These are phyloP conservation scores for Lentinus tigrinus DNA, from an alignment of 768 basidiomycete species.

Conservation along the genomic window DNA sequence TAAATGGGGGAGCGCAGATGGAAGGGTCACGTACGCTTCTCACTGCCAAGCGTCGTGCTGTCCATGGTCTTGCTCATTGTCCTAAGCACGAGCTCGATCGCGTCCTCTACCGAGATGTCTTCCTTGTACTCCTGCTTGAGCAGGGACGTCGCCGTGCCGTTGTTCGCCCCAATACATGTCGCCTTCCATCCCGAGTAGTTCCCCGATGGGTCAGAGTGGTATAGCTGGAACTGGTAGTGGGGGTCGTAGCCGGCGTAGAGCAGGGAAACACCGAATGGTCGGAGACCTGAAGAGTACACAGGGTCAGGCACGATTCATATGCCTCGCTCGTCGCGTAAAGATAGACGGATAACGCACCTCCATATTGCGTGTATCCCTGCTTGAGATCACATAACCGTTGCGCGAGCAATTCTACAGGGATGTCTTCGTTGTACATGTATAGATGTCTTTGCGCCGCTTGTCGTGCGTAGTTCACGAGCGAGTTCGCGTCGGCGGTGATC, in stretches of 20 bases:
- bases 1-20: background rate
- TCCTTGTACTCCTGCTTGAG: conserved; percentile 99
- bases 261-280: conserved; percentile 96
- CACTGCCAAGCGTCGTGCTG: conserved; percentile 92
- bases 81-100: conserved; percentile 86
- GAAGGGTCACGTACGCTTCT: conserved; percentile 70
- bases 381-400: conserved; percentile 96
- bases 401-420: conserved; percentile 94
- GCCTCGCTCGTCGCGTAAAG: too few relatives aligned
- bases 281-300: conserved; percentile 65
- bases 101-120: conserved; percentile 86
- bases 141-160: conserved; percentile 90
- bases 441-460: conserved; percentile 88
- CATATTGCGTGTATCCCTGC: conserved; percentile 97
- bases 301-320: conserved; percentile 1
- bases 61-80: conserved; percentile 99
- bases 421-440: conserved; percentile 92
- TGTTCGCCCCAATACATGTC: conserved; percentile 98
- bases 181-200: conserved; percentile 99
- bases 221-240: conserved; percentile 94
- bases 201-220: conserved; percentile 97
- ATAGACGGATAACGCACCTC: conserved; percentile 52
- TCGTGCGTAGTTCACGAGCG: conserved; percentile 91
- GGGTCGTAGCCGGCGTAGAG: conserved; percentile 97
- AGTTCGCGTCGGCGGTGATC: conserved; percentile 95